phyloP scores from a whole-genome alignment of 2,329 filamentous ascomycete species.

The Metarhizium guizhouense region DNA sequence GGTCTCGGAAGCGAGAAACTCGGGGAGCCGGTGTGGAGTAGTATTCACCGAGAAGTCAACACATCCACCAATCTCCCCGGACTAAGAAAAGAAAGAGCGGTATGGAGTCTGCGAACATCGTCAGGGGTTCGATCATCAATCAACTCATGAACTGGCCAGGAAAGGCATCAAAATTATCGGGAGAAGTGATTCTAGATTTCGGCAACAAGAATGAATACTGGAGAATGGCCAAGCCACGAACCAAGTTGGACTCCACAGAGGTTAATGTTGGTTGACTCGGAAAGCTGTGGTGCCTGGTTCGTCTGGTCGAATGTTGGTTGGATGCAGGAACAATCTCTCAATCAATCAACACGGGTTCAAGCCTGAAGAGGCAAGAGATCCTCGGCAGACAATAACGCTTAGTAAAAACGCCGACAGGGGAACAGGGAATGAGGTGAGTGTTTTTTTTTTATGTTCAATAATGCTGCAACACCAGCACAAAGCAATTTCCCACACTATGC shows the following conservation, averaged over 20 bases:
- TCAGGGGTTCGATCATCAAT: neutral
- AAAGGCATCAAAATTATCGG: neutral
- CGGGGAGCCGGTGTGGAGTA: neutral
- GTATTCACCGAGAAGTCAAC: neutral
- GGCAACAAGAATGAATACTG: neutral
- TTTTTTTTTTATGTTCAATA: too few species aligned
- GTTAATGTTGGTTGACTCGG: neutral
- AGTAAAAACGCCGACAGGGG: neutral
- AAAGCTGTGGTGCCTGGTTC: neutral
- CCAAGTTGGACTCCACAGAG: neutral
- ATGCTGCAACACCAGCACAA: too few species aligned
- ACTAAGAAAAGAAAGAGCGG: neutral
- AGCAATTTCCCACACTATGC: too few species aligned
- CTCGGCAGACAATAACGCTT: neutral
- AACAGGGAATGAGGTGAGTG: neutral
- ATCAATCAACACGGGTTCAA: constrained; percentile 10
- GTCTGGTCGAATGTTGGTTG: neutral
- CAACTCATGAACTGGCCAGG: neutral
- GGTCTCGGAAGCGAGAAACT: neutral
- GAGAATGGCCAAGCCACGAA: neutral
- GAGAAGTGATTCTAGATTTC: neutral
- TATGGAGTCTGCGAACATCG: too few species aligned
- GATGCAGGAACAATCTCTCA: constrained; percentile 23
- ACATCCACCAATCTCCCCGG: too few species aligned
- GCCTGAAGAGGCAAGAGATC: constrained; percentile 10